phyloP scores from a whole-genome alignment of 169 alveolate genomes.

The Cryptosporidium tyzzeri region DNA sequence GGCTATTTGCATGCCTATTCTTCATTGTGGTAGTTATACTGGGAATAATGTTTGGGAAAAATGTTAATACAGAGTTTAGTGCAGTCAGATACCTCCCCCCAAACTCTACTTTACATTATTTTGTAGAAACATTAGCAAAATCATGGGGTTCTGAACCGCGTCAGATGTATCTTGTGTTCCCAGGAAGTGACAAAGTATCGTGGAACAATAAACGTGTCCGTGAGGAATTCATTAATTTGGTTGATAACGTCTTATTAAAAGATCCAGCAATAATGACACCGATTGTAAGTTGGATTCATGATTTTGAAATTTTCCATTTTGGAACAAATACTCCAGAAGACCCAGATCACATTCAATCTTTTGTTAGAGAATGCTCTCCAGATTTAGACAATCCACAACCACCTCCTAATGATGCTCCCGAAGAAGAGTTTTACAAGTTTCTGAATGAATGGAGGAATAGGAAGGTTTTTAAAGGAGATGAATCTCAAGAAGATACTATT shows the following conservation, averaged over 20 bases:
- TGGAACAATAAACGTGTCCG: conserved; percentile 42
- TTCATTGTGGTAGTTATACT: conserved; percentile 35
- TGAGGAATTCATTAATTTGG: conserved; percentile 47
- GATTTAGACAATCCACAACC: conserved; percentile 55
- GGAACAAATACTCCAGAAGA: conserved; percentile 46
- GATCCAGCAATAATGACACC: conserved; percentile 71
- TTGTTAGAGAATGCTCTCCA: conserved; percentile 55
- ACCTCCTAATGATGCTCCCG: conserved; percentile 49
- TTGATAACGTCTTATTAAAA: conserved; percentile 45
- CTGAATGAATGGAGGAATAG: conserved; percentile 51
- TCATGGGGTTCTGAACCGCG: conserved; percentile 72
- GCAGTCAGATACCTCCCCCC: conserved; percentile 71
- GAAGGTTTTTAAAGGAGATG: conserved; percentile 48
- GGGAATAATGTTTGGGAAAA: conserved; percentile 29
- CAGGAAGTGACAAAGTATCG: conserved; percentile 54
- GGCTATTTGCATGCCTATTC: conserved; percentile 62
- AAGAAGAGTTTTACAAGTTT: conserved; percentile 43
- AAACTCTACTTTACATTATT: conserved; percentile 54
- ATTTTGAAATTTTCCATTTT: conserved; percentile 40
- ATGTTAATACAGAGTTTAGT: conserved; percentile 70
- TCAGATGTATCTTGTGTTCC: conserved; percentile 48
- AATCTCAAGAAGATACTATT: conserved; percentile 62
- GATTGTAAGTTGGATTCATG: conserved; percentile 71
- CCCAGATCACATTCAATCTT: conserved; percentile 52
- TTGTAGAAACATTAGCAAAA: conserved; percentile 53